phyloP scores from a whole-genome alignment of 306 rosid species.

The Trifolium subterraneum region DNA sequence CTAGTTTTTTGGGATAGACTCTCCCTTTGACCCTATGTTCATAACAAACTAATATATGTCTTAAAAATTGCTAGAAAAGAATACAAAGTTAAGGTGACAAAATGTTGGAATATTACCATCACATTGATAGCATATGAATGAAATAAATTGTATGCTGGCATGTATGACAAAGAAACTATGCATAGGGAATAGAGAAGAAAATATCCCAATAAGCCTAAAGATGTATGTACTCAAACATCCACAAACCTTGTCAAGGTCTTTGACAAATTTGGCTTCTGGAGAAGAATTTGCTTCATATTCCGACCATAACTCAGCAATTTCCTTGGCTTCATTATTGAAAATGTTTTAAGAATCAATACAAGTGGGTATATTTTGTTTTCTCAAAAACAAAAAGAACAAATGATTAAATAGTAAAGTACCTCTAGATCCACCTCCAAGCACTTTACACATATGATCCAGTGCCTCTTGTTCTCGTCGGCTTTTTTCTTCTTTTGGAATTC shows the following conservation, averaged over 20 bases:
- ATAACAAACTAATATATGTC: not conserved
- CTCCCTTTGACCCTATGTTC: not conserved
- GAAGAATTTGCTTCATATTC: constrained; percentile 85
- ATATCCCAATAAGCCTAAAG: constrained; percentile 22
- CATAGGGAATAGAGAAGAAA: not conserved
- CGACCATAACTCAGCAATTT: constrained; percentile 79
- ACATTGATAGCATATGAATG: constrained; percentile 1
- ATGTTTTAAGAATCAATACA: constrained; percentile 32
- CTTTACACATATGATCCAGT: constrained; percentile 82
- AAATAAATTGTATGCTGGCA: not conserved
- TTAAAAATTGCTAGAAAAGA: not conserved
- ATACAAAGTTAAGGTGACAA: not conserved
- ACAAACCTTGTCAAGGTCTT: constrained; percentile 49
- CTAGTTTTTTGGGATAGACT: not conserved
- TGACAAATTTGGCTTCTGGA: constrained; percentile 86
- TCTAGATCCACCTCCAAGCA: constrained; percentile 89
- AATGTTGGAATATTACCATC: not conserved
- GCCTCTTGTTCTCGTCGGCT: constrained; percentile 75
- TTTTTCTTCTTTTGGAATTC: constrained; percentile 81
- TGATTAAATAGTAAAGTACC: constrained; percentile 50
- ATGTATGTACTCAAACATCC: not conserved
- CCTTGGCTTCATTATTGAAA: constrained; percentile 62
- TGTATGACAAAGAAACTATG: constrained; percentile 15
- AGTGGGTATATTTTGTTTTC: constrained; percentile 18
- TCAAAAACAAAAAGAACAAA: constrained; percentile 26